A percentile compares a stretch with the other conserved stretches of the same genome.
phyloP scores from a whole-genome alignment of 441 rosid species.

The Manihot esculenta region DNA sequence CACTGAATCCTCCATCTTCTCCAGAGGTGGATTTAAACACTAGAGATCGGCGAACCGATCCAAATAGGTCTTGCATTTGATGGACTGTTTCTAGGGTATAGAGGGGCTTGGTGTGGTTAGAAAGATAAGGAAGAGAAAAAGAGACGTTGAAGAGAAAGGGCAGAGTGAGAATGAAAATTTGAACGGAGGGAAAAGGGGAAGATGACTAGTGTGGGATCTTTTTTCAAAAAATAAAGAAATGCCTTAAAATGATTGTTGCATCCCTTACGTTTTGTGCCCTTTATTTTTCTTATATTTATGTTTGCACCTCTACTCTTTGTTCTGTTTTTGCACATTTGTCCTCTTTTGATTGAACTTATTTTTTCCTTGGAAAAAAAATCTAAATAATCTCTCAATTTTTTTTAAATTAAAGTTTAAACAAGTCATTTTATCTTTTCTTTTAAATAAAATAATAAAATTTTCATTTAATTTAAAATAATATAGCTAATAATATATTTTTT shows the following conservation, averaged over 20 bases:
- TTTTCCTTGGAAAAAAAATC: no score
- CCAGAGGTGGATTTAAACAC: conserved; percentile 59
- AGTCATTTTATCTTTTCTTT: no score
- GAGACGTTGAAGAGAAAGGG: conserved; percentile 28
- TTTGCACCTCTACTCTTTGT: background rate
- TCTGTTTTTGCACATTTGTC: background rate
- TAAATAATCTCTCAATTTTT: no score
- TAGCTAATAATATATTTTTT: no score
- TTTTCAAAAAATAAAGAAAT: conserved; percentile 34
- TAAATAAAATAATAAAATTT: no score
- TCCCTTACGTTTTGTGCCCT: background rate
- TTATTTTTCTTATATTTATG: background rate
- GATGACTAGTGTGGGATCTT: conserved; percentile 13
- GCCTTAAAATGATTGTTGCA: conserved; percentile 9
- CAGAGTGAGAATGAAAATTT: conserved; percentile 17
- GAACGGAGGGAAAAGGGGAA: conserved; percentile 40
- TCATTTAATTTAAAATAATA: no score
- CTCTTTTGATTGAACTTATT: no score
- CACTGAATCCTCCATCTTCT: conserved; percentile 53
- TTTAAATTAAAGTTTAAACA: no score
- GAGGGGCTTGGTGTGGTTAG: background rate
- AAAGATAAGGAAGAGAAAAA: conserved; percentile 12
- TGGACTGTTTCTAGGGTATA: background rate
- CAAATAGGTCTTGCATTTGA: conserved; percentile 78
- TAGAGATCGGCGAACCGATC: conserved; percentile 93